Base-by-base conservation (phyloP, 306 rosid genomes). In the Lathyrus sativus region DNA sequence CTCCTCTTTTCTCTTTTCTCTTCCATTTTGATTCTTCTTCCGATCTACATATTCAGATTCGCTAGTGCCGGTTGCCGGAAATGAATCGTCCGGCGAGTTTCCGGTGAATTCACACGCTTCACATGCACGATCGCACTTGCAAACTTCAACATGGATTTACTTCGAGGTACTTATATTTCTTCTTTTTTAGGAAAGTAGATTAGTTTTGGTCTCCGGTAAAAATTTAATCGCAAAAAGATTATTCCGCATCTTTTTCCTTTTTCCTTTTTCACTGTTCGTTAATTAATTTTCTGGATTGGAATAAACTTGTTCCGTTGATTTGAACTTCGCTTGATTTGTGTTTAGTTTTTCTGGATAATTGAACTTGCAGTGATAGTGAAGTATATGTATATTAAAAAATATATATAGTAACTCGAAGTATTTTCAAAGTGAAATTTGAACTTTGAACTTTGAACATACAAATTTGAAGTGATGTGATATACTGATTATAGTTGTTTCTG, bases 81-180 rank as follows among this genome's bases (percentile, higher is more conserved):
- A 79, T 82, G 93, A 35, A 59, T 73, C 59, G 73, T 64, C 81
- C 73, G 72, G 55, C 17, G 37, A 26, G 44, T 49, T 58, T 51
- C 9, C 17, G 50, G 15, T 81, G 88, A 80, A 19, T 44, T 76
- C 49, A 18, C n/a, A 45, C 68, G 2, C 51, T 67, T 74, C 63
- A 58, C 45, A 67, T 78, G 81, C 79, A 44, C 74, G 83, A 79
- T 79, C 77, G 67, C 39, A 70, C 60, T 60, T 49, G 6, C 22
- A 18, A 56, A 42, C 68, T 12, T 76, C 61, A 57, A 51, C 71
- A 87, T 88, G 95, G 42, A 63, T 69, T 33, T 78, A 45, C 50
- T 59, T 17, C 41, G 46, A 84, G 89, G 90, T 82, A 77, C 44
- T 74, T n/a, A 22, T 15, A 41, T n/a, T 43, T 73, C 39, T 49